Evolutionary conservation across 2,329 filamentous ascomycete genomes (phyloP), one percentile per base, ranked within the genome.

Genomic region (Nectriaceae sp.): DNA sequence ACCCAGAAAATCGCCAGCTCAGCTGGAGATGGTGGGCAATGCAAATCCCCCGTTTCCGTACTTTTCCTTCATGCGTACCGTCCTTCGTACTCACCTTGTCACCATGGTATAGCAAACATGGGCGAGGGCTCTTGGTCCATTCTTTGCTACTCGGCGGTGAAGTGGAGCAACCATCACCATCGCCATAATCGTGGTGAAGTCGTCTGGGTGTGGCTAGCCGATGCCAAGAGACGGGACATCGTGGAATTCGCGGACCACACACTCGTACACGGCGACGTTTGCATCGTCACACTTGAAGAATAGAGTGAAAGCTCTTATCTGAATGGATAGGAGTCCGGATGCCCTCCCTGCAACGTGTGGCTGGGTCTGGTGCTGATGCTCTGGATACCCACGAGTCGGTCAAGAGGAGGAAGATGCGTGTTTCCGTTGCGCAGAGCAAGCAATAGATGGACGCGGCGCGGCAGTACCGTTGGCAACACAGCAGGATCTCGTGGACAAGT

Each of bases 261-360:
- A n/a, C 40, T 42, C n/a, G 21, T 31, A 46, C 42, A 43, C 13
- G 33, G 15, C 38, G 42, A 46, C 47, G 47, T 24, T 50, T 50
- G 47, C 47, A 39, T 42, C 39, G n/a, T n/a, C n/a, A n/a, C n/a
- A n/a, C n/a, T n/a, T 29, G 24, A 29, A 29, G 6, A 13, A 13
- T 29, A 29, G 6, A 13, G 13, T 13, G 24, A 6, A 13, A 6
- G 24, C 24, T 29, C 24, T 36, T 18, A n/a, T 10, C n/a, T 36
- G 8, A 6, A 18, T 36, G 16, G 33, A 36, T 6, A 36, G 33
- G 8, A 29, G 16, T 16, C 37, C 37, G 37, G 37, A 21, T 39
- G 19, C 37, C 16, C 16, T 39, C 37, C 10, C 37, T 18, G 11
- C 13, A 6, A 21, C 16, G 11, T 11, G 20, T 18, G 11, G 37